Base-by-base conservation (phyloP, 2,329 filamentous ascomycete genomes). In the Peltaster fructicola region DNA sequence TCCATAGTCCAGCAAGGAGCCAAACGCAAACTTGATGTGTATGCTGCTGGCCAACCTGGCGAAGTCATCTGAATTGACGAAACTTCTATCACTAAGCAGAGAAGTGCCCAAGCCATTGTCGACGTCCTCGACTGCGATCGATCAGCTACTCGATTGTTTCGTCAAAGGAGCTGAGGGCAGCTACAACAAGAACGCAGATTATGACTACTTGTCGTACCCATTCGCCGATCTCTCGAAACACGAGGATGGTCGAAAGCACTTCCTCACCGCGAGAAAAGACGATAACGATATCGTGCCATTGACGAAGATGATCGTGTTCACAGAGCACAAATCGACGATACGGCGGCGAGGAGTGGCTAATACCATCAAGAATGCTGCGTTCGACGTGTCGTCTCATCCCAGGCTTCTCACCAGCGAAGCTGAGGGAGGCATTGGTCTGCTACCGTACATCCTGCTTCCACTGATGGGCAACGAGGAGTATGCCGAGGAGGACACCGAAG, bases 131-230 rank as follows among this genome's bases (percentile, higher is more conserved):
- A 61, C 68, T 30, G 73, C 80, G 4, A 68, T 95, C 40, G 82
- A 93, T 49, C 88, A 95, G 52, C 59, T 98, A 15, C 70, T 98
- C 49, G 88, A 95, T 50, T 74, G 90, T 40, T 98, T 98, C 47
- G 88, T 95, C 46, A 90, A 88, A 56, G 85, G 85, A 11, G 73
- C 79, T 12, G 73, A 77, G 32, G 77, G 76, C 13, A 61, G 63
- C 7, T 82, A 88, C 52, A 95, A 95, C 60, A 74, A 77, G 44
- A 50, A 75, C 14, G 82, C 82, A 31, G 67, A 85, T 52, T 95
- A 72, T 50, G 82, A 98, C 55, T 93, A 95, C 52, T 66, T 98
- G 13, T 72, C 82, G 20, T 98, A 95, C 46, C 62, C 93, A 27
- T 90, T 98, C 47, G 85, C 88, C 19, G 85, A 98, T 49, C 62